phyloP scores from a whole-genome alignment of 169 alveolate species.

The Amoebophrya sp. region DNA sequence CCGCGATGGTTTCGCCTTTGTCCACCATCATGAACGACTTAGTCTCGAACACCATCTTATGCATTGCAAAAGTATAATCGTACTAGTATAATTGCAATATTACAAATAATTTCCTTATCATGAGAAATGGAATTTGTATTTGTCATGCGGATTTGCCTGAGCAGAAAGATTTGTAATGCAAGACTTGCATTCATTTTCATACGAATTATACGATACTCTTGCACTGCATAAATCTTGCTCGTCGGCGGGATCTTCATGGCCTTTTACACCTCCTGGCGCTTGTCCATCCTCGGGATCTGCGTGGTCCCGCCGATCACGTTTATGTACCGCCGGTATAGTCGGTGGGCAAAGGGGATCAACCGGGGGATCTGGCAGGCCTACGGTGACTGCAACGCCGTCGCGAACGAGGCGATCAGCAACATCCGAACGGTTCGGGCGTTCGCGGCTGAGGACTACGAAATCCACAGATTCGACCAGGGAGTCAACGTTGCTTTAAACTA shows the following conservation, averaged over 20 bases:
- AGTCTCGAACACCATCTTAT: constrained; percentile 43
- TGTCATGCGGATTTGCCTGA: no score
- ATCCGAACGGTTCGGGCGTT: constrained; percentile 53
- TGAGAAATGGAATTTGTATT: background rate
- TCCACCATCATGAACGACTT: constrained; percentile 46
- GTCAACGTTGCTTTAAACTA: constrained; percentile 44
- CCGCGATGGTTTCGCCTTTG: constrained; percentile 31
- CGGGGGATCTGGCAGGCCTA: constrained; percentile 43
- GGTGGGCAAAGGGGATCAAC: constrained; percentile 35
- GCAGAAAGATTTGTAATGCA: no score
- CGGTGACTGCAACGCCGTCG: constrained; percentile 45
- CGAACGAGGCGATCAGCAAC: constrained; percentile 49
- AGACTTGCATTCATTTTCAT: no score
- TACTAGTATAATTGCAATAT: background rate
- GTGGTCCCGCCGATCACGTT: constrained; percentile 48
- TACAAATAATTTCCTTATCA: background rate
- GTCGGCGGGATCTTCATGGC: constrained; percentile 51
- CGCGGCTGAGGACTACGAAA: constrained; percentile 44
- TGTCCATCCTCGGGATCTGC: constrained; percentile 43
- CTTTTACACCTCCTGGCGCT: constrained; percentile 46
- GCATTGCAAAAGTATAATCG: background rate
- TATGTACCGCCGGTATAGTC: constrained; percentile 40
- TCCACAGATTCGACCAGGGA: constrained; percentile 21
- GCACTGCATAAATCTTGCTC: background rate
- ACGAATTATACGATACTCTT: no score